Evolutionary conservation across 768 basidiomycete species (phyloP).

Genomic region (Royoungia palumana): DNA sequence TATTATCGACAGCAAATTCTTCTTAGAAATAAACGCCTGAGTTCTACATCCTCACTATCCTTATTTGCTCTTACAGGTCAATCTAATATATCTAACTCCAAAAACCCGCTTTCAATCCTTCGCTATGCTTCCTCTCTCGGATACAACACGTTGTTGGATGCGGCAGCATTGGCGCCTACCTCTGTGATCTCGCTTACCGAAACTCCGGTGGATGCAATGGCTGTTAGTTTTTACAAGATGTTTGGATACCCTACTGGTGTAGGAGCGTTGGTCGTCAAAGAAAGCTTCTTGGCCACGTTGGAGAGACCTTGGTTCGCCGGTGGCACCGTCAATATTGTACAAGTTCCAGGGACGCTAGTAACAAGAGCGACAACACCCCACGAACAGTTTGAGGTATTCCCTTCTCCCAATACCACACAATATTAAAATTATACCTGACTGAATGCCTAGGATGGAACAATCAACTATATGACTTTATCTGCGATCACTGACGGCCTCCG

Average conservation of each 20-base stretch:
- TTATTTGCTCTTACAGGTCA: conserved; percentile 77
- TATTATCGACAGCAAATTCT: conserved; percentile 47
- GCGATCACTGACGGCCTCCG: conserved; percentile 78
- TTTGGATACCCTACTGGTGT: conserved; percentile 86
- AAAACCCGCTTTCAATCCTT: conserved; percentile 63
- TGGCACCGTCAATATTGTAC: conserved; percentile 78
- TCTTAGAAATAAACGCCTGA: conserved; percentile 49
- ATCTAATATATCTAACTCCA: conserved; percentile 79
- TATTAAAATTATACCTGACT: conserved; percentile 2
- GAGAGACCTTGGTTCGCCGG: conserved; percentile 84
- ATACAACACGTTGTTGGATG: conserved; percentile 75
- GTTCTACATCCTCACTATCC: conserved; percentile 38
- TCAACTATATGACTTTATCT: conserved; percentile 75
- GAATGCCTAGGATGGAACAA: conserved; percentile 67
- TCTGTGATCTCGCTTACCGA: conserved; percentile 63
- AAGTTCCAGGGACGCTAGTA: conserved; percentile 71
- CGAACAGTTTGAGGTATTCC: conserved; percentile 74
- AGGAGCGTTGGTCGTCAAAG: conserved; percentile 73
- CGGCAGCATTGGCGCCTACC: conserved; percentile 76
- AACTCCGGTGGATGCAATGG: conserved; percentile 76
- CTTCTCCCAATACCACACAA: neutral
- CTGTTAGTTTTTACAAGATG: conserved; percentile 86
- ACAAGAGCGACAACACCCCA: conserved; percentile 57
- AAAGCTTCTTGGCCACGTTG: conserved; percentile 57
- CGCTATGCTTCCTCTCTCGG: conserved; percentile 63